Evolutionary conservation across 768 basidiomycete genomes (phyloP).

Genomic region (Lactarius psammicola): DNA sequence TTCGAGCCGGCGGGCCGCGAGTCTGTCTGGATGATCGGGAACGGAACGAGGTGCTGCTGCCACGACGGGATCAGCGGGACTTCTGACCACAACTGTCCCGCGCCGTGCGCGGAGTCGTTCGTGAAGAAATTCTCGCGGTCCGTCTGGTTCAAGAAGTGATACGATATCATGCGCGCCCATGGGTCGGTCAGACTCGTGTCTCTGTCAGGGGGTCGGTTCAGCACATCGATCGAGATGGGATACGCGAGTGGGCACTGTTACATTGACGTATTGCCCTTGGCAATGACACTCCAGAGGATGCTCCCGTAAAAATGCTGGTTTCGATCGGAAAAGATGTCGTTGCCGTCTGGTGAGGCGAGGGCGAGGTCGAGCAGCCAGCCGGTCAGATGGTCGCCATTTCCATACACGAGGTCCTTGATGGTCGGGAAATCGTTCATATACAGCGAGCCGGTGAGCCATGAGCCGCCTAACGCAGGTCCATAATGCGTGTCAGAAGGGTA

Average conservation of each 20-base stretch:
- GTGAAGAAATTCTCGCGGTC: constrained; percentile 57
- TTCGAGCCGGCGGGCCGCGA: constrained; percentile 50
- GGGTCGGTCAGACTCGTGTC: constrained; percentile 65
- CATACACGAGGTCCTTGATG: constrained; percentile 57
- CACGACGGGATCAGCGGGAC: constrained; percentile 53
- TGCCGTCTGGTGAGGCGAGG: constrained; percentile 54
- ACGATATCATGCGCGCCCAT: constrained; percentile 63
- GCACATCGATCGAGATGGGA: background rate
- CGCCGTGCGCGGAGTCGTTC: constrained; percentile 59
- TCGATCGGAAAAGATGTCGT: constrained; percentile 42
- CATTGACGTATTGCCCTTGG: constrained; percentile 49
- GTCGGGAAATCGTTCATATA: constrained; percentile 62
- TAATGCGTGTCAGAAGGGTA: background rate
- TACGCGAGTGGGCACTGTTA: background rate
- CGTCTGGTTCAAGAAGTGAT: constrained; percentile 73
- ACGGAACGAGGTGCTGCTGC: constrained; percentile 50
- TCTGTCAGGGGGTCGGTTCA: constrained; percentile 35
- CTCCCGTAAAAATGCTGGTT: constrained; percentile 57
- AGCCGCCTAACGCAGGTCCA: constrained; percentile 47
- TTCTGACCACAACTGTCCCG: constrained; percentile 68
- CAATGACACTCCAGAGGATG: constrained; percentile 51
- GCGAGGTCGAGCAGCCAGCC: constrained; percentile 61
- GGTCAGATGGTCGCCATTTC: constrained; percentile 44
- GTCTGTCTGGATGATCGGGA: constrained; percentile 64
- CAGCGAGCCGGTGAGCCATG: constrained; percentile 66